These are phyloP conservation scores for Podila clonocystis DNA, from an alignment of 192 early-diverging fungal genomes.

Conservation along the genomic window DNA sequence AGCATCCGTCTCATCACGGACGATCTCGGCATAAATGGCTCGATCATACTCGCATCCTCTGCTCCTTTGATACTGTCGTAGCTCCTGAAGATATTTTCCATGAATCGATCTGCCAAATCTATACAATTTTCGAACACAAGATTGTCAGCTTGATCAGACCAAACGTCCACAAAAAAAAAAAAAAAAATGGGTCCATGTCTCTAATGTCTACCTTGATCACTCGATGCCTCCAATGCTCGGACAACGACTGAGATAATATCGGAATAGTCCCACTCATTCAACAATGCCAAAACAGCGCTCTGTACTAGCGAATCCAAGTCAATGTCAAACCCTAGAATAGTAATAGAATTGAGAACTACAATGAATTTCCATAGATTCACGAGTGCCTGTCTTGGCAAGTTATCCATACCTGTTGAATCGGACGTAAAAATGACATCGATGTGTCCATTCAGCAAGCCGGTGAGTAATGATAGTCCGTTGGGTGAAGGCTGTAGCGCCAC, in stretches of 20 bases:
- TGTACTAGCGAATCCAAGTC: constrained; percentile 30
- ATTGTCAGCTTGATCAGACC: no score
- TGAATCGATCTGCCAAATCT: constrained; percentile 38
- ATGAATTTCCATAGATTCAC: background rate
- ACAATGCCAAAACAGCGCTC: constrained; percentile 19
- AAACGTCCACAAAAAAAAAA: no score
- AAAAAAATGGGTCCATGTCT: no score
- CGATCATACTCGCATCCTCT: constrained; percentile 25
- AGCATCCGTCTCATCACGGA: constrained; percentile 40
- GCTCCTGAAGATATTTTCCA: constrained; percentile 38
- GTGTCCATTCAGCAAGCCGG: constrained; percentile 14
- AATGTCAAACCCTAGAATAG: constrained; percentile 17
- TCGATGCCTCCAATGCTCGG: constrained; percentile 11
- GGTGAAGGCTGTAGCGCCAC: constrained; percentile 34
- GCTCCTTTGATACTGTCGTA: constrained; percentile 39
- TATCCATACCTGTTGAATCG: constrained; percentile 11
- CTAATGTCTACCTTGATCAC: constrained; percentile 16
- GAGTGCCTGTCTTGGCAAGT: background rate
- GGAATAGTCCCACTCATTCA: constrained; percentile 50
- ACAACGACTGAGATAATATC: constrained; percentile 31
- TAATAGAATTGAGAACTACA: background rate
- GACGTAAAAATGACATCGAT: constrained; percentile 21
- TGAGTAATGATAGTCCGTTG: constrained; percentile 21
- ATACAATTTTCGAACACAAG: background rate
- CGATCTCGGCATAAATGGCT: constrained; percentile 36